Conservation (phyloP, 2,329 filamentous ascomycete genomes). For the Macroventuria anomochaeta region DNA sequence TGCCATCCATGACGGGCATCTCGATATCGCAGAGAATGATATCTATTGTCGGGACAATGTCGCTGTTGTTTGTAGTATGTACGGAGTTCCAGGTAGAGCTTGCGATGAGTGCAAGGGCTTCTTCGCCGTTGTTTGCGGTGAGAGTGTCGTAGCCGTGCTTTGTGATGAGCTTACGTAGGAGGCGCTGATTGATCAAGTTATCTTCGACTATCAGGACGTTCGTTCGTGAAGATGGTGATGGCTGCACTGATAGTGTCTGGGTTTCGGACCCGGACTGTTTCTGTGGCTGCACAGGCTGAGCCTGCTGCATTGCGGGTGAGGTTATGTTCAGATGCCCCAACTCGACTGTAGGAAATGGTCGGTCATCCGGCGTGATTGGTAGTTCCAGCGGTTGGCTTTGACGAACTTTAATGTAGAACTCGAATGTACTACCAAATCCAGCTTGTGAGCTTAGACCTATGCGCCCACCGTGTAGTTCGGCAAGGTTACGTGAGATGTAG, state of each 20-base stretch:
- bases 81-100: constrained; percentile 2
- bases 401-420: constrained; percentile 31
- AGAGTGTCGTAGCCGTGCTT: constrained; percentile 31
- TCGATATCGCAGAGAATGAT: constrained; percentile 36
- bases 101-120: constrained; percentile 32
- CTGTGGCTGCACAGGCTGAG: neutral
- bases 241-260: neutral
- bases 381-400: constrained; percentile 4
- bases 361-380: neutral
- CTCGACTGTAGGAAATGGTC: constrained; percentile 2
- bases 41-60: neutral
- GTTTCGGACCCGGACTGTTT: neutral
- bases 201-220: constrained; percentile 42
- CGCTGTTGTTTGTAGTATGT: neutral
- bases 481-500: constrained; percentile 36
- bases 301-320: constrained; percentile 10
- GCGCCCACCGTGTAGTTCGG: constrained; percentile 35
- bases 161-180: constrained; percentile 33
- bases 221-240: neutral
- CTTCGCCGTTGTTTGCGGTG: constrained; percentile 38
- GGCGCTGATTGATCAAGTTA: constrained; percentile 43
- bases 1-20: constrained; percentile 43
- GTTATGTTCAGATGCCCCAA: neutral
- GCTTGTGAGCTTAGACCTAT: constrained; percentile 31
- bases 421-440: constrained; percentile 32